These are phyloP conservation scores for Ascomycota sp. DNA, from an alignment of 2,329 filamentous ascomycete genomes.

Conservation along the genomic window DNA sequence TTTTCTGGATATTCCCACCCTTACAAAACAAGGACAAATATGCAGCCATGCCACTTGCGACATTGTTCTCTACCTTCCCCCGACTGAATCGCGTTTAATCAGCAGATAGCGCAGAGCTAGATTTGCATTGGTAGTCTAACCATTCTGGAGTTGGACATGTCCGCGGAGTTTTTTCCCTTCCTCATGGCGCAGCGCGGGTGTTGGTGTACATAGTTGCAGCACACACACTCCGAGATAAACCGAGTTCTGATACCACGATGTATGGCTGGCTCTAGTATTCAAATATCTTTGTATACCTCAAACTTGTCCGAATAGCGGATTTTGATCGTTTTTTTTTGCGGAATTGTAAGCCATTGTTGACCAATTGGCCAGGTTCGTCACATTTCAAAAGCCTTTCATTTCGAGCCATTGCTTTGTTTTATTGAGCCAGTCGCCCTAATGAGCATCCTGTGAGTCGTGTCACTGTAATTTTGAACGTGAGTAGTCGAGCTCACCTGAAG, in stretches of 20 bases:
- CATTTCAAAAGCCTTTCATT: slow-evolving; percentile 13
- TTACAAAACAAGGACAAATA: background rate
- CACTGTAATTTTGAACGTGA: too few relatives aligned
- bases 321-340: background rate
- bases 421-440: slow-evolving; percentile 13
- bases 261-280: slow-evolving; percentile 2
- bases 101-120: slow-evolving; percentile 6
- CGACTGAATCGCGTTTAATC: slow-evolving; percentile 2
- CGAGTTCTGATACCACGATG: slow-evolving; percentile 7
- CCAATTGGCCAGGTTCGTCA: background rate
- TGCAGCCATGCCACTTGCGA: background rate
- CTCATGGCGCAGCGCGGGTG: slow-evolving; percentile 1
- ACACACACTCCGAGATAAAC: slow-evolving; percentile 5
- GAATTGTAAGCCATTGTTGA: too few relatives aligned
- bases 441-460: too few relatives aligned
- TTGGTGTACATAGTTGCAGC: slow-evolving; percentile 8
- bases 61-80: background rate
- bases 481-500: slow-evolving; percentile 38
- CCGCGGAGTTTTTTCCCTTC: background rate
- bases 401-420: slow-evolving; percentile 13
- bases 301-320: slow-evolving; percentile 1
- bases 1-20: background rate
- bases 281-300: slow-evolving; percentile 3
- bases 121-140: slow-evolving; percentile 4
- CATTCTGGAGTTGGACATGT: slow-evolving; percentile 3